Conservation (phyloP, 345 rosid species). For the Murraya paniculata region DNA sequence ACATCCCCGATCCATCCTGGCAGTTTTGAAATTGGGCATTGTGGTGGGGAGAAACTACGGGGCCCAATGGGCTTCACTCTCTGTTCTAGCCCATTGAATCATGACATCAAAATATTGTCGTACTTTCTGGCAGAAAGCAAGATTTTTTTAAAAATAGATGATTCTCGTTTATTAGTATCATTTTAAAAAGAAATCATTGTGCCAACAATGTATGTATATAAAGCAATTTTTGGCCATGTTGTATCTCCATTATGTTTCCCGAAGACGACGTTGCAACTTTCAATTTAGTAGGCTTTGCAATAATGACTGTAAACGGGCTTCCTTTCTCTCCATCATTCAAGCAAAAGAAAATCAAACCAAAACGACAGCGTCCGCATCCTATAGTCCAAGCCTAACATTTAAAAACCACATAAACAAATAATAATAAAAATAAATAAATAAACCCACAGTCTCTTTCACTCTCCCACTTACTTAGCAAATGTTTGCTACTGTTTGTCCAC, state of each 20-base stretch:
- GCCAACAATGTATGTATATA: too few species aligned
- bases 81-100: neutral
- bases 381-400: neutral
- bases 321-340: neutral
- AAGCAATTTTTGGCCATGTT: neutral
- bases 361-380: constrained; percentile 5
- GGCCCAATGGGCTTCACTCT: neutral
- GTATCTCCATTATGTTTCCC: neutral
- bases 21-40: neutral
- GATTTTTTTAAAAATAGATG: too few species aligned
- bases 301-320: neutral
- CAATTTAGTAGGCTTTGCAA: neutral
- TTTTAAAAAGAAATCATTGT: too few species aligned
- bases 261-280: neutral
- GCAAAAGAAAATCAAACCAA: neutral
- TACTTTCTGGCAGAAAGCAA: neutral
- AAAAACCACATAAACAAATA: constrained; percentile 5
- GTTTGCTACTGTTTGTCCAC: constrained; percentile 17
- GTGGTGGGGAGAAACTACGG: neutral
- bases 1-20: neutral
- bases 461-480: neutral
- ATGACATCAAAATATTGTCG: neutral
- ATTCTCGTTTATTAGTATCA: too few species aligned
- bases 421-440: neutral
- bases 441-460: neutral